These are phyloP conservation scores for Psilocybe mexicana DNA, from an alignment of 1,284 basidiomycete genomes.

Conservation along the genomic window DNA sequence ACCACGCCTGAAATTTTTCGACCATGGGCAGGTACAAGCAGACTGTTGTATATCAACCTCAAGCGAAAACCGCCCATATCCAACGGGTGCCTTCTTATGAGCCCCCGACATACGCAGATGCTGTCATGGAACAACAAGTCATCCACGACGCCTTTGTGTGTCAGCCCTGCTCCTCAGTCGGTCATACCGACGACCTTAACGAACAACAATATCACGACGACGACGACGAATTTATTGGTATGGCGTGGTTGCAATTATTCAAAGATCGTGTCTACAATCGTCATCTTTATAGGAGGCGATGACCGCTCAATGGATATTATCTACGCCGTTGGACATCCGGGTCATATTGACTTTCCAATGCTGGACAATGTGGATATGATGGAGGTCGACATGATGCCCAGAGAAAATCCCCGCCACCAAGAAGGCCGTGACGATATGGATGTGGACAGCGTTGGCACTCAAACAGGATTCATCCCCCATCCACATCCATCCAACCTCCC, in stretches of 20 bases:
- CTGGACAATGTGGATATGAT: neutral
- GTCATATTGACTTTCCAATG: neutral
- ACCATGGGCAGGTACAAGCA: neutral
- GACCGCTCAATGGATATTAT: neutral
- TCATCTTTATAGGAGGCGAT: neutral
- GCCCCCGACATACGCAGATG: neutral
- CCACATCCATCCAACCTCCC: neutral
- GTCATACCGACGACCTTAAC: neutral
- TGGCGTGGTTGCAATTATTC: neutral
- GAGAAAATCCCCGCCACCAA: neutral
- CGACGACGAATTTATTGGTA: neutral
- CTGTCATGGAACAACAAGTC: neutral
- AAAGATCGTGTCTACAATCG: neutral
- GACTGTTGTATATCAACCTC: neutral
- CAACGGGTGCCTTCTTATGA: neutral
- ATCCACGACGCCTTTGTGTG: neutral
- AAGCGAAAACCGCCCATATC: constrained; percentile 5
- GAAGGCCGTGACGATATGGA: neutral
- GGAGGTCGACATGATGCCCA: neutral
- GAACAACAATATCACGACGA: neutral
- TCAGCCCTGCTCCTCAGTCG: neutral
- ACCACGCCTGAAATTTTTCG: neutral
- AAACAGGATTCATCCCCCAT: neutral
- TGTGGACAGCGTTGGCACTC: neutral
- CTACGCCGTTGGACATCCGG: neutral